These are phyloP conservation scores for Tolypocladium tundrense DNA, from an alignment of 2,329 filamentous ascomycete genomes.

Conservation along the genomic window DNA sequence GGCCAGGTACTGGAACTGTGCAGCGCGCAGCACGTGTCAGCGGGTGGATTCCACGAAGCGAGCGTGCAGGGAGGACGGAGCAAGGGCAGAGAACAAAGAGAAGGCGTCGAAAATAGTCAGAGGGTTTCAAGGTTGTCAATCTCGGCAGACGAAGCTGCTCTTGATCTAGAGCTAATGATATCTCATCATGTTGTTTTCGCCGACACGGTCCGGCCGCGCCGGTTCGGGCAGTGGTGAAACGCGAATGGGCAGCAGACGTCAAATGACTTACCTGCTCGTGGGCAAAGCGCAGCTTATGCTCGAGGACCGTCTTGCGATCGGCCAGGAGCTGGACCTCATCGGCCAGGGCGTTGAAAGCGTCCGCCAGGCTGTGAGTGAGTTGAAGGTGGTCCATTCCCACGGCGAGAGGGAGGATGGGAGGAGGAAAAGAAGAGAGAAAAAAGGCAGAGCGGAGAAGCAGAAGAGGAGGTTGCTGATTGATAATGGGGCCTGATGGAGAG, in stretches of 20 bases:
- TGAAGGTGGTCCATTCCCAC: conserved; percentile 27
- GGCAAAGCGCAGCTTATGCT: conserved; percentile 57
- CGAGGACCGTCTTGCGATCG: conserved; percentile 54
- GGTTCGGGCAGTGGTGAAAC: neutral
- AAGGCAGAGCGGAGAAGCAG: conserved; percentile 6
- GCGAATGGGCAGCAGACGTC: conserved; percentile 1
- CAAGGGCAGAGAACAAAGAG: conserved; percentile 4
- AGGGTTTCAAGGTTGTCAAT: conserved; percentile 41
- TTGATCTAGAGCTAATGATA: conserved; percentile 75
- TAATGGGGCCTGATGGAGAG: conserved; percentile 1
- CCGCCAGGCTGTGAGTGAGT: conserved; percentile 46
- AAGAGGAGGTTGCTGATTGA: neutral
- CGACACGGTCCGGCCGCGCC: conserved; percentile 1
- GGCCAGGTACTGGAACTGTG: conserved; percentile 53
- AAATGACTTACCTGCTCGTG: conserved; percentile 50
- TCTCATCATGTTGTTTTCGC: conserved; percentile 25
- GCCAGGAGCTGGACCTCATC: conserved; percentile 54
- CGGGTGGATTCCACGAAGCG: neutral
- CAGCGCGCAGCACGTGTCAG: conserved; percentile 12
- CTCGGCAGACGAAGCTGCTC: conserved; percentile 47
- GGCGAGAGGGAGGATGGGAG: conserved; percentile 2
- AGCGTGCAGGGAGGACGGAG: conserved; percentile 1
- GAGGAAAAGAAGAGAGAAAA: conserved; percentile 8
- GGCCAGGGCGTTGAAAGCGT: conserved; percentile 55
- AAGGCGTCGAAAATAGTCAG: conserved; percentile 10